Evolutionary conservation across 2,329 filamentous ascomycete genomes (phyloP).

Genomic region (Colletotrichum phormii): DNA sequence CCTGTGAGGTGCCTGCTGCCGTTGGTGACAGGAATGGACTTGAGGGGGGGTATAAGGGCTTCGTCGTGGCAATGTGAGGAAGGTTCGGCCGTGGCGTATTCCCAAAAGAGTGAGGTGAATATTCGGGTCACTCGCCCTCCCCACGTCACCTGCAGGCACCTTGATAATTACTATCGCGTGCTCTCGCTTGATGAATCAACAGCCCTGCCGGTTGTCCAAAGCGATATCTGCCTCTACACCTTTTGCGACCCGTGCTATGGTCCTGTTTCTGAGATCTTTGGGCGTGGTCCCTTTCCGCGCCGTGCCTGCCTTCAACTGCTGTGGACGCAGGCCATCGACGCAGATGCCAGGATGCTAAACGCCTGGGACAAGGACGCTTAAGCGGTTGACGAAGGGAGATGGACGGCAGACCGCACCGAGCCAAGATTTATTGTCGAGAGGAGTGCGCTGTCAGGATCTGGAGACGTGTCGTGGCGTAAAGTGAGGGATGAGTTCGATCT

Average conservation of each 20-base stretch:
- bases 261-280: conserved; percentile 85
- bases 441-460: conserved; percentile 74
- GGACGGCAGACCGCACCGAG: conserved; percentile 88
- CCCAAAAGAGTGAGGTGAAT: no score
- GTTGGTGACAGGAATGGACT: no score
- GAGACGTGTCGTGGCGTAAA: conserved; percentile 75
- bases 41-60: no score
- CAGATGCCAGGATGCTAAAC: conserved; percentile 75
- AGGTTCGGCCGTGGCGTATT: no score
- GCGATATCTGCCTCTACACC: conserved; percentile 85
- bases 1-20: no score
- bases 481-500: conserved; percentile 80
- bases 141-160: conserved; percentile 90
- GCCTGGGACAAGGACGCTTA: conserved; percentile 79
- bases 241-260: conserved; percentile 78
- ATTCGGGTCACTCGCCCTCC: conserved; percentile 83
- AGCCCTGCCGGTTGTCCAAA: conserved; percentile 80
- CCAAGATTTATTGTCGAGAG: conserved; percentile 83
- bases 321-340: conserved; percentile 85
- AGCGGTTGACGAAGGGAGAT: conserved; percentile 89
- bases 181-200: conserved; percentile 75
- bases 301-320: conserved; percentile 78
- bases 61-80: no score
- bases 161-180: conserved; percentile 84
- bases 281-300: conserved; percentile 91